A percentile compares a stretch with the other conserved stretches of the same genome.
Evolutionary conservation across 768 basidiomycete species (phyloP).

Genomic region (Rhodotorula sphaerocarpa): DNA sequence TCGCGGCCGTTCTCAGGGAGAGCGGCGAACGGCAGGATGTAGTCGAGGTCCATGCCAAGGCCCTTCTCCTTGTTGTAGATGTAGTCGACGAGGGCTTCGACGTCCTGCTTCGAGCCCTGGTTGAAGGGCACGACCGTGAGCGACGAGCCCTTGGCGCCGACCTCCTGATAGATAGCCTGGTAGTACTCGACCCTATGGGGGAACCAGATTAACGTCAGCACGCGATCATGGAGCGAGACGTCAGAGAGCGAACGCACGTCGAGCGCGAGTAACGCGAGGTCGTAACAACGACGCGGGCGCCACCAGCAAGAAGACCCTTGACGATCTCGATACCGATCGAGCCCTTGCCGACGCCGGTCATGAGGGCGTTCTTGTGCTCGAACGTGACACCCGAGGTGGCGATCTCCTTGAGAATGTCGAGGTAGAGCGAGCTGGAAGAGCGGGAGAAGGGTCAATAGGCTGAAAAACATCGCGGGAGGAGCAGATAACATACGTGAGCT

Average conservation of each 20-base stretch:
- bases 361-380: constrained; percentile 95
- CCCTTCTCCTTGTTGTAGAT: constrained; percentile 67
- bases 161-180: constrained; percentile 92
- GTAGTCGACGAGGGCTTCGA: constrained; percentile 95
- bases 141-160: constrained; percentile 89
- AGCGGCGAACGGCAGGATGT: constrained; percentile 96
- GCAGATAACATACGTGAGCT: too few relatives aligned
- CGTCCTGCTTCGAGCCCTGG: constrained; percentile 96
- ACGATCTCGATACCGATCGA: constrained; percentile 97
- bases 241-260: constrained; percentile 44
- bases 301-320: constrained; percentile 91
- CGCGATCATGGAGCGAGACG: too few relatives aligned
- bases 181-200: constrained; percentile 75
- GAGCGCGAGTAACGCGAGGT: constrained; percentile 94
- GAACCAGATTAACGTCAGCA: constrained; percentile 2
- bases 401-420: constrained; percentile 95
- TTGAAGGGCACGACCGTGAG: constrained; percentile 98
- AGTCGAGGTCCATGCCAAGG: constrained; percentile 92
- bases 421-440: constrained; percentile 66
- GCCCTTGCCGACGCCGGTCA: constrained; percentile 95
- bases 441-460: too few relatives aligned
- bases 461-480: too few relatives aligned
- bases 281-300: constrained; percentile 92
- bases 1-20: constrained; percentile 98
- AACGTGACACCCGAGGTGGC: constrained; percentile 97